phyloP scores from a whole-genome alignment of 2,329 filamentous ascomycete species.

The Diaporthe citrichinensis region DNA sequence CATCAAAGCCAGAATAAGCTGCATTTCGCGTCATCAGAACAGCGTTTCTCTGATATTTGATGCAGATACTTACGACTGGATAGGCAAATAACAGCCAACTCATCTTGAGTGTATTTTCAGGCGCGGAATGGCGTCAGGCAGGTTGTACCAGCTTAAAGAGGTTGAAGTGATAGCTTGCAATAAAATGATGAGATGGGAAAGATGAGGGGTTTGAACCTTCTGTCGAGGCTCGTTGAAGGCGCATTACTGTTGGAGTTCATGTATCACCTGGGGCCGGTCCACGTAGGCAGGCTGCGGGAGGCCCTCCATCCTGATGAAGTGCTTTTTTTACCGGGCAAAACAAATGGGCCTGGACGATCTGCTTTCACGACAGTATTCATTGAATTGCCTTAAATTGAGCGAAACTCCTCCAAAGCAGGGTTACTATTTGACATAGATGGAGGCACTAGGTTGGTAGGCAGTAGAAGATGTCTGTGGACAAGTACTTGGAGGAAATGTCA shows the following conservation, averaged over 20 bases:
- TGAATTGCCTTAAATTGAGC: too few species aligned
- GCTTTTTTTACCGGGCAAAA: constrained; percentile 14
- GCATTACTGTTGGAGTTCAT: constrained; percentile 1
- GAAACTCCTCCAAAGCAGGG: background rate
- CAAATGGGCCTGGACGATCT: background rate
- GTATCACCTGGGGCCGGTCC: background rate
- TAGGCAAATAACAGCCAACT: constrained; percentile 17
- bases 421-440: background rate
- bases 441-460: background rate
- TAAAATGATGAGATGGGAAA: background rate
- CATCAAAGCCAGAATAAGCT: constrained; percentile 45
- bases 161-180: background rate
- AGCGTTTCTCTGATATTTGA: background rate
- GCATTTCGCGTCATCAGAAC: background rate
- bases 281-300: constrained; percentile 24
- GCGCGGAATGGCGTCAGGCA: background rate
- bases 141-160: background rate
- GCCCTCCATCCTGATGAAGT: background rate
- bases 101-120: background rate
- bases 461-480: background rate
- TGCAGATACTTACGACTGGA: constrained; percentile 22
- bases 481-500: background rate
- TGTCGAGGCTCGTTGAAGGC: background rate
- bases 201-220: constrained; percentile 25
- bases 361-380: background rate